Base-by-base conservation (phyloP, 352 stramenopile genomes). In the Stephanocyclus meneghinianus region DNA sequence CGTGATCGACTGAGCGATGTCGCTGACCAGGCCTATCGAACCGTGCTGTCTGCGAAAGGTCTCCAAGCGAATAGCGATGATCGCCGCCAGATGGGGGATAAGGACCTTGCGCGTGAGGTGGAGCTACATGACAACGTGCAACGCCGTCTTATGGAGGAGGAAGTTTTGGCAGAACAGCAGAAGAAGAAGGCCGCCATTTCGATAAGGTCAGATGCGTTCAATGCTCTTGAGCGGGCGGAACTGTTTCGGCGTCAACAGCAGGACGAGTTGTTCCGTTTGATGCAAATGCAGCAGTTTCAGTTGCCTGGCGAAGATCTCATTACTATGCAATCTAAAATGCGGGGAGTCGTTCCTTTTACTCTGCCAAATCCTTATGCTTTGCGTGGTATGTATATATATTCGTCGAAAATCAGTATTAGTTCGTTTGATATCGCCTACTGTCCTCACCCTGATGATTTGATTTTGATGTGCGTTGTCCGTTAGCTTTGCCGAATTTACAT, bases 241-340 rank as follows among this genome's bases (percentile, higher is more conserved):
- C 32, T 63, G 6, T 45, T 3, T 42, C 55, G 55, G 7, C 4
- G 55, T n/a, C 55, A 21, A 21, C 55, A 63, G 11, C 55, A 63
- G 29, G 55, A 63, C 8, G 55, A 63, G 11, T 44, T 45, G 7
- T 21, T 63, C 40, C 55, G 55, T 45, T 63, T 63, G 55, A 21
- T 63, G 6, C 55, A 63, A 30, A 63, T 63, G 55, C 55, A 63
- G 29, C 55, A 63, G 55, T 47, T 63, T 15, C 55, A 63, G 55
- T 47, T 63, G 55, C 26, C 55, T 45, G 29, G 55, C 2, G 30
- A 45, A 3, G 21, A 45, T 45, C 32, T 45, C 8, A 45, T 63
- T 13, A 21, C 5, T 42, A 45, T 63, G 29, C 55, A 63, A 11
- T 42, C 55, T 45, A 63, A 26, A 21, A 63, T 63, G 2, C 26